Evolutionary conservation across 2,329 filamentous ascomycete species (phyloP), one percentile per base, ranked within the genome.

Genomic region (Myriangium duriaei): DNA sequence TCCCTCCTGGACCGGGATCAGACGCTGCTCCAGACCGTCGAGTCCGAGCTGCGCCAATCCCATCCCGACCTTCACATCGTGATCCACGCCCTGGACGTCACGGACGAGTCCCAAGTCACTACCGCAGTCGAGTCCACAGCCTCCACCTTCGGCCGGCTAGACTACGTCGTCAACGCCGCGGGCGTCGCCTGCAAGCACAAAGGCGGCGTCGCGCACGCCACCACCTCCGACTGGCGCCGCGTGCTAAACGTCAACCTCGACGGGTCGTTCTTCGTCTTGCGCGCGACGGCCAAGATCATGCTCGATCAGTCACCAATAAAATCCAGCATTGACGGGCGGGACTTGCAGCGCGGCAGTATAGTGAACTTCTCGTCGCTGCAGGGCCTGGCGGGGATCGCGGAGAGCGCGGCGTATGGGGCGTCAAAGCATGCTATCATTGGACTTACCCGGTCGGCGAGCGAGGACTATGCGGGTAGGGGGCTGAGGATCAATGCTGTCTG

Each of bases 191-290:
- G 59, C 37, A 61, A 59, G 38, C 57, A 61, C 29, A 45, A 52
- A 16, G 58, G 57, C 2, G 60, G 59, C 5, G 56, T 53, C 1
- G 56, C 60, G 0, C 58, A 56, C 33, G 54, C 54, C 0, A 46
- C 53, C 11, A 60, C 56, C 0, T n/a, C 43, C 11, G 50, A 64
- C 33, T 67, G 60, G 59, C 49, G 62, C 2, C 52, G 56, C 0
- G 53, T 65, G 2, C 34, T 67, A 4, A 57, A 62, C 34, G 51
- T 66, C 37, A 67, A 68, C 32, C 43, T 68, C 1, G 61, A 53
- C 3, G 63, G 63, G 0, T 59, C 58, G 2, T 64, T 67, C 41
- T 61, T 57, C 40, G 52, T 65, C 2, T 45, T 66, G 0, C 50
- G 57, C 11, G 60, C 60, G 4, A 55, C 57, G 0, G 58, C 60